Percentiles rank a stretch among this genome's conserved stretches.
These are phyloP conservation scores for Cocos nucifera DNA, from an alignment of 176 grass and related monocot genomes.

Conservation along the genomic window DNA sequence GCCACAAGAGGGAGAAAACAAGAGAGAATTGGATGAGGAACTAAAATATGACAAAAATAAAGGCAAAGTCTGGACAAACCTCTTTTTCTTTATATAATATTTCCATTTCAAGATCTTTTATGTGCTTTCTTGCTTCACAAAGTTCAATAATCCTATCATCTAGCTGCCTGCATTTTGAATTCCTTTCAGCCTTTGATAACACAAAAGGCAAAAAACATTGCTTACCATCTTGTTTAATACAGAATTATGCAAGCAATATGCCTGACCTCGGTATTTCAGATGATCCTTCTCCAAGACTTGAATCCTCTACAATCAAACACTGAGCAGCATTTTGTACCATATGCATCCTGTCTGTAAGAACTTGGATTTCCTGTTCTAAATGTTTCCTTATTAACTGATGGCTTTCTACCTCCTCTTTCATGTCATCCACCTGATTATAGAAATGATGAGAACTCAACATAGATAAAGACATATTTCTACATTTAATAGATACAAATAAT, in stretches of 20 bases:
- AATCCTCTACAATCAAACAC: conserved; percentile 22
- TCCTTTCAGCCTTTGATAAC: conserved; percentile 2
- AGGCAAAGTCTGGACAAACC: conserved; percentile 24
- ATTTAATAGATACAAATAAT: too few species aligned
- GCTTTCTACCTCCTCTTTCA: conserved; percentile 78
- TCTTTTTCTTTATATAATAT: conserved; percentile 59
- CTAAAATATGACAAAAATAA: conserved; percentile 9
- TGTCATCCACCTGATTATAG: conserved; percentile 40
- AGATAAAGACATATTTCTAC: too few species aligned
- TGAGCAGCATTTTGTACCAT: conserved; percentile 29
- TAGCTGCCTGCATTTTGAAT: conserved; percentile 1
- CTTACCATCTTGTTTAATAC: too few species aligned
- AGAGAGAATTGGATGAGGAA: conserved; percentile 19
- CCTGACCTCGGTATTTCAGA: conserved; percentile 31
- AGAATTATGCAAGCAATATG: conserved; percentile 3
- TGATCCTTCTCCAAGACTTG: conserved; percentile 10
- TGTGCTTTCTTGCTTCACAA: conserved; percentile 46
- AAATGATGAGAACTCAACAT: not conserved
- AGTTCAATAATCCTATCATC: conserved; percentile 36
- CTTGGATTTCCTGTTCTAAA: conserved; percentile 36
- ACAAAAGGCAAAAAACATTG: not conserved
- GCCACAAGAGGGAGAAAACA: conserved; percentile 2
- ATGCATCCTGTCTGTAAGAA: conserved; percentile 27
- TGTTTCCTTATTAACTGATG: conserved; percentile 41
- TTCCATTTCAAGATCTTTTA: conserved; percentile 45